A percentile compares a stretch with the other conserved stretches of the same genome.
These are phyloP conservation scores for Lophium mytilinum DNA, from an alignment of 495 filamentous ascomycete species.

Conservation along the genomic window DNA sequence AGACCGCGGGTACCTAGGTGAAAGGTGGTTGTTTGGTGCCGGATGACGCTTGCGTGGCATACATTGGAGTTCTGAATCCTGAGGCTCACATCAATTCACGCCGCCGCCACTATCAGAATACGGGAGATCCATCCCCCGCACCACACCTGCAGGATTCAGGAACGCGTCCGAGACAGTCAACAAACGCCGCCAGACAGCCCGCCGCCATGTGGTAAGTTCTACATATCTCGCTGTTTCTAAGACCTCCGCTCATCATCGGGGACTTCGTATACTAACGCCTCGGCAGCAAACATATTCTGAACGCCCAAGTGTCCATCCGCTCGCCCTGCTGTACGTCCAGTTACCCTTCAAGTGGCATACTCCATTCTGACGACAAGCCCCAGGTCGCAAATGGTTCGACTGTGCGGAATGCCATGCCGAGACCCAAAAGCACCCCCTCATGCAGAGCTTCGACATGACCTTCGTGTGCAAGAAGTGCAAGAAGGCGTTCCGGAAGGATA, in stretches of 20 bases:
- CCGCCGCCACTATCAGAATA: too few relatives aligned
- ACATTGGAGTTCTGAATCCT: too few relatives aligned
- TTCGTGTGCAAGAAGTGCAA: constrained; percentile 99
- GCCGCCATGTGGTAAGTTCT: constrained; percentile 17
- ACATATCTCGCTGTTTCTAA: constrained; percentile 2
- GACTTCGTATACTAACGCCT: constrained; percentile 1
- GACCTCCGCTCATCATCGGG: constrained; percentile 13
- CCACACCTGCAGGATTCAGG: too few relatives aligned
- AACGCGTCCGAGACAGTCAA: too few relatives aligned
- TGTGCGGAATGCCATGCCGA: constrained; percentile 93
- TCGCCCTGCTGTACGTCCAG: constrained; percentile 76
- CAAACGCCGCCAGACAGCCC: too few relatives aligned
- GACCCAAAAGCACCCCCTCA: constrained; percentile 59
- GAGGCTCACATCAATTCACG: too few relatives aligned
- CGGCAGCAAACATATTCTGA: constrained; percentile 86
- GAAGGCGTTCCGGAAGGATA: constrained; percentile 94
- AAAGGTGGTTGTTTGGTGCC: too few relatives aligned
- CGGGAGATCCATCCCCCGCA: too few relatives aligned
- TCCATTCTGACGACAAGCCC: neutral
- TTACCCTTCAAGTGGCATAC: neutral
- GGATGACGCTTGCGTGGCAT: too few relatives aligned
- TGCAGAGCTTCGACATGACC: constrained; percentile 73
- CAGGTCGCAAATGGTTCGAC: constrained; percentile 96
- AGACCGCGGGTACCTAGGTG: too few relatives aligned
- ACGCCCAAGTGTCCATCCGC: constrained; percentile 93